Evolutionary conservation across 2,329 filamentous ascomycete genomes (phyloP).

Genomic region (Neonectria neomacrospora): DNA sequence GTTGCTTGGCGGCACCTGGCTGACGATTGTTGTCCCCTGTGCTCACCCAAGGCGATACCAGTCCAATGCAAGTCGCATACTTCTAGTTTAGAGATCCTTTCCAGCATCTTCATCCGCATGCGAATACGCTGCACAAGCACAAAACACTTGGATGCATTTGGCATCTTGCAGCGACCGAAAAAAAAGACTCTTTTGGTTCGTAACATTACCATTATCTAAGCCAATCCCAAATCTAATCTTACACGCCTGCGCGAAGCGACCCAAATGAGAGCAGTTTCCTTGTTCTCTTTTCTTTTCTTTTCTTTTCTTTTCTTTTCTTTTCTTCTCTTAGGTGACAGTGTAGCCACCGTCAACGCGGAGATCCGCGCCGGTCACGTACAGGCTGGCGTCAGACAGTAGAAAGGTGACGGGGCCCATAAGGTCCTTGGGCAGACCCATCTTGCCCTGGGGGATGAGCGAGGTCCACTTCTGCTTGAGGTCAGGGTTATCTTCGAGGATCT

Average conservation of each 20-base stretch:
- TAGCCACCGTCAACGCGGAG: slow-evolving; percentile 89
- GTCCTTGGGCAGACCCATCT: slow-evolving; percentile 92
- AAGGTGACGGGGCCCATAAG: slow-evolving; percentile 94
- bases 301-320: background rate
- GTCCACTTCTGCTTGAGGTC: slow-evolving; percentile 92
- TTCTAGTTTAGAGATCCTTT: background rate
- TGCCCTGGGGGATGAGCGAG: slow-evolving; percentile 88
- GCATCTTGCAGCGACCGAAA: background rate
- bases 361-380: slow-evolving; percentile 79
- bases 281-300: slow-evolving; percentile 6
- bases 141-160: background rate
- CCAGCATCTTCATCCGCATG: background rate
- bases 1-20: background rate
- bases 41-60: background rate
- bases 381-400: slow-evolving; percentile 81
- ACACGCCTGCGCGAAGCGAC: slow-evolving; percentile 27
- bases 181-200: background rate
- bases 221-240: slow-evolving; percentile 29
- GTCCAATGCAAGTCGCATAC: slow-evolving; percentile 6
- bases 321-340: slow-evolving; percentile 71
- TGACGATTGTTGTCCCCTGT: too few species aligned
- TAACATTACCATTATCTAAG: slow-evolving; percentile 36
- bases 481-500: slow-evolving; percentile 93
- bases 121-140: background rate
- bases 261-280: slow-evolving; percentile 3